Base-by-base conservation (phyloP, 345 rosid genomes). In the Salix dunnii region DNA sequence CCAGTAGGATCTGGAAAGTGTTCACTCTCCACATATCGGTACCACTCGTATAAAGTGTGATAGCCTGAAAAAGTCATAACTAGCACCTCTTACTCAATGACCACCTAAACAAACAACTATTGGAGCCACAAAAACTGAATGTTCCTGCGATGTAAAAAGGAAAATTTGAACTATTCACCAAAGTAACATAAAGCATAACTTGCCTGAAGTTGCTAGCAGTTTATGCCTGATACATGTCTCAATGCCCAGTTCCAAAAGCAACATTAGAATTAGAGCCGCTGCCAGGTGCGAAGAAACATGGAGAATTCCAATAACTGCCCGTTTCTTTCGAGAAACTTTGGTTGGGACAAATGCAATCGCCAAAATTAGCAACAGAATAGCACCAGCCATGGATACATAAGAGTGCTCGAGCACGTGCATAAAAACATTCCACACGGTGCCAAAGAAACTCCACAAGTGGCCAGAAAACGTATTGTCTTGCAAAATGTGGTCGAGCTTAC, bases 1-100 rank as follows among this genome's bases (percentile, higher is more conserved):
- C 98, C 99, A 76, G 97, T 93, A 70, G 99, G 99, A 85, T 96
- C 99, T 0, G 99, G 99, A 80, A 96, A 96, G 82, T 96, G 99
- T 84, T 96, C 95, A 30, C 80, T 92, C 83, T 96, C 99, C 81
- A 96, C 95, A 33, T 94, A 74, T 83, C 81, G 90, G 88, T 96
- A 96, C 99, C 99, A 96, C 90, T 93, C 90, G 70, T 92, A 96
- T 77, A 96, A 85, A 25, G 97, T 78, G 84, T 96, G 99, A 81
- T 96, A 96, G 79, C 99, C 99, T 96, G 87, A 42, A 81, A 43
- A 66, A 35, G 63, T 68, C 58, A 76, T 64, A 73, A 49, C 25
- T 35, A 79, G 35, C 53, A 81, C 14, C 48, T 49, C 53, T 21
- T 14, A 64, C 42, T 55, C 78, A 78, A 75, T 55, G 40, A 58